Conservation (phyloP, 805 yeast species). For the Candida ipomoeae region DNA sequence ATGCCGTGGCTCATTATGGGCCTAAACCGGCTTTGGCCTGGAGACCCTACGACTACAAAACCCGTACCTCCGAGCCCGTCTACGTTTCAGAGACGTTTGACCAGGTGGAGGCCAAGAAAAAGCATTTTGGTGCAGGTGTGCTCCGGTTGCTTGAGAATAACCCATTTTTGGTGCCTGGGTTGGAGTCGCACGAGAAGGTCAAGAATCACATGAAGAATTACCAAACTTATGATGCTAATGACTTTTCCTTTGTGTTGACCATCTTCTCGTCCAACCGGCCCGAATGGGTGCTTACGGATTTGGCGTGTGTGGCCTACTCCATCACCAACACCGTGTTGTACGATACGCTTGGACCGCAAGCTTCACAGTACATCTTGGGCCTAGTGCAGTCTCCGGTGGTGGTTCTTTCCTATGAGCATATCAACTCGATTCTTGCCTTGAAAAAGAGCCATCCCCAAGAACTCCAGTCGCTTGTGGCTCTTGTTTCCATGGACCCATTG, state of each 20-base stretch:
- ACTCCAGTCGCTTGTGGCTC: slow-evolving; percentile 18
- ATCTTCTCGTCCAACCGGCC: slow-evolving; percentile 54
- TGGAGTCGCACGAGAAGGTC: slow-evolving; percentile 22
- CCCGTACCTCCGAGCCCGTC: slow-evolving; percentile 28
- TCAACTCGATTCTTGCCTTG: slow-evolving; percentile 9
- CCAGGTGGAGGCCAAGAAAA: slow-evolving; percentile 29
- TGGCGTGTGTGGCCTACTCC: slow-evolving; percentile 57
- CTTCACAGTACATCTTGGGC: slow-evolving; percentile 59
- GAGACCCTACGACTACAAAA: slow-evolving; percentile 27
- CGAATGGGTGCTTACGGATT: slow-evolving; percentile 68
- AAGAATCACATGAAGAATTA: slow-evolving; percentile 15
- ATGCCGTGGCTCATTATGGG: slow-evolving; percentile 34
- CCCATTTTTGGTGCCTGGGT: slow-evolving; percentile 18
- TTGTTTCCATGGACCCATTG: slow-evolving; percentile 28
- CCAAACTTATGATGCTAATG: slow-evolving; percentile 9
- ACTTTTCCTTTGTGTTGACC: slow-evolving; percentile 46
- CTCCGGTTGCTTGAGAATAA: slow-evolving; percentile 22
- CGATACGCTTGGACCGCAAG: slow-evolving; percentile 43
- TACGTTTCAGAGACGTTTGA: slow-evolving; percentile 28
- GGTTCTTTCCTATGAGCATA: slow-evolving; percentile 22
- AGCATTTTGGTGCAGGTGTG: slow-evolving; percentile 39
- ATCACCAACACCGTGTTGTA: slow-evolving; percentile 25
- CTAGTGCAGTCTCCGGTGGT: slow-evolving; percentile 62
- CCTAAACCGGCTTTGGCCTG: slow-evolving; percentile 44
- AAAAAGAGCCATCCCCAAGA: slow-evolving; percentile 12